Evolutionary conservation across 164 flowering plant species (phyloP), one percentile per base, ranked within the genome.

Genomic region (Litsea cubeba): DNA sequence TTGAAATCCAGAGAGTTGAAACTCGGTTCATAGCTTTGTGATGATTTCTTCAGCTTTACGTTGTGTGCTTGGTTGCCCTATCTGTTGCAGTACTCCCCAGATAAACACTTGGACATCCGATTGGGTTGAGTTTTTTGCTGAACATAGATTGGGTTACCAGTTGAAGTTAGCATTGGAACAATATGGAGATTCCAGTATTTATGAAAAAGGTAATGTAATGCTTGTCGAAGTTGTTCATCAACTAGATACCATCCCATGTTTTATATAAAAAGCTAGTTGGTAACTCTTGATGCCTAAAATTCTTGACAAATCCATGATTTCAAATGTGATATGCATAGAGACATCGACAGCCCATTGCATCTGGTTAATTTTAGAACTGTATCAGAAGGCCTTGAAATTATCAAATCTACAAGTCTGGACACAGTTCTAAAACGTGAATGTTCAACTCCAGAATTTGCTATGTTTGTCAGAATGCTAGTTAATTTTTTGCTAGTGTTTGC

Each of bases 81-180:
- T 69, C 72, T 40, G 67, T 65, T 87, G 65, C 76, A 93, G 98
- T 80, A 95, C 98, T 68, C 97, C 98, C 30, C 99, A 95, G 86
- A 91, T 88, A 77, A 93, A 92, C 82, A 88, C 90, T 23, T 95
- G 99, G 98, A 77, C 88, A 54, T 83, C 96, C 30, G 91, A 95
- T 71, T 95, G 98, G 99, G 75, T 91, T 69, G 83, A 89, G 65
- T 93, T 95, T 78, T 95, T 84, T 62, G 90, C 88, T 40, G 95
- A 88, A 85, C 91, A 93, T 77, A 87, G 99, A 82, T 78, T 93
- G 84, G 96, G 96, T 73, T 95, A 88, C 86, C 99, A 93, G 79
- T 82, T 95, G 49, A 84, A 91, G 80, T 82, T 92, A 78, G 95
- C 93, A 69, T 62, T 64, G 75, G 83, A 91, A 28, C 96, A 87